Conservation (phyloP, 208 protist species). For the Acanthamoeba culbertsoni region DNA sequence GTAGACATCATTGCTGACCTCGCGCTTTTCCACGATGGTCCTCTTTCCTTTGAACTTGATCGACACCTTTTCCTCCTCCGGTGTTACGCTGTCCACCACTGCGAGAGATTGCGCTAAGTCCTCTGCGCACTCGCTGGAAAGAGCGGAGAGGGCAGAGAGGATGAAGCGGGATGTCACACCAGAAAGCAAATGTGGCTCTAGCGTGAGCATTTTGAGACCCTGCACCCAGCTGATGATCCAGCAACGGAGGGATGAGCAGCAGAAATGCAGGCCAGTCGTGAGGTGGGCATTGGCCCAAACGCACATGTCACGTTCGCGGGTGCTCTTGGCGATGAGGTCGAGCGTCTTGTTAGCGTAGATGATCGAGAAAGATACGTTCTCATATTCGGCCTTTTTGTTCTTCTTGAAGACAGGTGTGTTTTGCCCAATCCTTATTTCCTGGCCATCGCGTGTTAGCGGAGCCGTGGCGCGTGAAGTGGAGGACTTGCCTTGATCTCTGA, state of each 20-base stretch:
- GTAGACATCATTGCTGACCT: constrained; percentile 39
- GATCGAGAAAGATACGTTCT: constrained; percentile 26
- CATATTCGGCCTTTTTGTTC: constrained; percentile 10
- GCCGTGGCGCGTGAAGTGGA: not conserved
- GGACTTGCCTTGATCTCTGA: not conserved
- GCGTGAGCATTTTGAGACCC: not conserved
- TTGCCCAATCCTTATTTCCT: not conserved
- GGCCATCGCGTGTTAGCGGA: not conserved
- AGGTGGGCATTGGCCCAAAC: not conserved
- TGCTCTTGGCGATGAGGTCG: not conserved
- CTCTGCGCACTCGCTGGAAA: not conserved
- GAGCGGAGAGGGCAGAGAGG: not conserved
- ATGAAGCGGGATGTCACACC: not conserved
- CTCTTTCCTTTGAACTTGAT: constrained; percentile 13
- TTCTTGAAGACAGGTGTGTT: constrained; percentile 2
- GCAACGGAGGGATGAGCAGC: not conserved
- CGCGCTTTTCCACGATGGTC: not conserved
- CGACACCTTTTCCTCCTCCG: not conserved
- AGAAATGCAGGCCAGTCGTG: not conserved
- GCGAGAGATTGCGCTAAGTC: not conserved
- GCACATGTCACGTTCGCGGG: constrained; percentile 25
- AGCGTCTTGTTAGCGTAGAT: constrained; percentile 27
- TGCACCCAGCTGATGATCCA: not conserved
- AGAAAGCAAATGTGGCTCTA: not conserved
- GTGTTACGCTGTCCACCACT: not conserved